Evolutionary conservation across 257 asterid species (phyloP).

Genomic region (Penstemon davidsonii): DNA sequence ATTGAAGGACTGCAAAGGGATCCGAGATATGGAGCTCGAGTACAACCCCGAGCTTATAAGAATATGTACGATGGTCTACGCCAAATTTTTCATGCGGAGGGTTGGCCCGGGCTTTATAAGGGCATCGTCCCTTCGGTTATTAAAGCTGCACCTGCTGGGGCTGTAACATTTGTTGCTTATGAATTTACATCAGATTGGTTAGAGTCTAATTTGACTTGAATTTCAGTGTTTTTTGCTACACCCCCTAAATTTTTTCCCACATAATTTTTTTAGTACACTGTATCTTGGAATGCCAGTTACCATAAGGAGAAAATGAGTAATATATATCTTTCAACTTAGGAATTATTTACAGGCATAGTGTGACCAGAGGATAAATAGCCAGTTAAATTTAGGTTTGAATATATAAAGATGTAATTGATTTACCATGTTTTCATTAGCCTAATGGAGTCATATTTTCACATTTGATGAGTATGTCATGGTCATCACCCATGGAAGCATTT

Average conservation of each 20-base stretch:
- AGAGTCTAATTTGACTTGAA: constrained; percentile 59
- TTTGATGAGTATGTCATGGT: no score
- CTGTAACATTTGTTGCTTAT: constrained; percentile 91
- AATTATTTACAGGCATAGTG: constrained; percentile 22
- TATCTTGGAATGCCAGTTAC: background rate
- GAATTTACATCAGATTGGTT: constrained; percentile 80
- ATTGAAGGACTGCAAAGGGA: constrained; percentile 83
- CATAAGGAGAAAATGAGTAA: constrained; percentile 7
- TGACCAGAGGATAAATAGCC: background rate
- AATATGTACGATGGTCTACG: constrained; percentile 70
- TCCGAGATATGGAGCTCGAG: constrained; percentile 85
- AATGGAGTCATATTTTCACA: no score
- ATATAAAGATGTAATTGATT: background rate
- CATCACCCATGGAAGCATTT: no score
- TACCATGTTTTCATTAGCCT: no score
- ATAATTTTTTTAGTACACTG: background rate
- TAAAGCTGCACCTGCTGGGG: constrained; percentile 98
- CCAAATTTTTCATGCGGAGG: constrained; percentile 55
- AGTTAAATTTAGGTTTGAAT: background rate
- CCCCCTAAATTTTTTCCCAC: background rate
- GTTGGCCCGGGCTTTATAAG: constrained; percentile 84
- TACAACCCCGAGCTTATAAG: constrained; percentile 64
- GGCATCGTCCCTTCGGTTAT: constrained; percentile 87
- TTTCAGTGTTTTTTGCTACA: background rate
- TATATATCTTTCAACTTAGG: constrained; percentile 16